Evolutionary conservation across 306 rosid genomes (phyloP).

Genomic region (Vigna trinervia): DNA sequence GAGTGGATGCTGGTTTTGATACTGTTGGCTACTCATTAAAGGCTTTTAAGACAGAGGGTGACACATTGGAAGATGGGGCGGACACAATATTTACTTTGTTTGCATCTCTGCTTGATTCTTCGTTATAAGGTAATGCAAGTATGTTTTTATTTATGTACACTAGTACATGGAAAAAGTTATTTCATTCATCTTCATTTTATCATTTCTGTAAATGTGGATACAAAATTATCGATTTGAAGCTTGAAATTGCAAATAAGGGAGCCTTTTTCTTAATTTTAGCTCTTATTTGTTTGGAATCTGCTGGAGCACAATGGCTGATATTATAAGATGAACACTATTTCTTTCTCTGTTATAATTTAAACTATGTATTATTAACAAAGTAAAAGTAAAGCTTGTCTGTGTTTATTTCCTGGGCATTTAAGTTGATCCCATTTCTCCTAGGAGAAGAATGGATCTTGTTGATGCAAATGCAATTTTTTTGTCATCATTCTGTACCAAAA

Average conservation of each 20-base stretch:
- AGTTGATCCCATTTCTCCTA: conserved; percentile 1
- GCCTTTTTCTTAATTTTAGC: neutral
- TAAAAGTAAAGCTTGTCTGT: neutral
- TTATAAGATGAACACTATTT: conserved; percentile 14
- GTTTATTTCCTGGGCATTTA: conserved; percentile 33
- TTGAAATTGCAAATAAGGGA: conserved; percentile 29
- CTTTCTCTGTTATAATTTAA: conserved; percentile 1
- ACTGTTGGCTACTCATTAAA: conserved; percentile 65
- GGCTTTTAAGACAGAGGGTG: conserved; percentile 75
- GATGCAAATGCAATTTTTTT: conserved; percentile 11
- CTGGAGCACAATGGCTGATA: conserved; percentile 28
- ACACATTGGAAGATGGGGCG: conserved; percentile 64
- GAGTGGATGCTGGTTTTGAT: conserved; percentile 58
- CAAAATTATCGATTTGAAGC: conserved; percentile 22
- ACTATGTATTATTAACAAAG: neutral
- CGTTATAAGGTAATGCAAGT: conserved; percentile 73
- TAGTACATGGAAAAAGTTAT: conserved; percentile 6
- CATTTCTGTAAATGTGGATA: conserved; percentile 31
- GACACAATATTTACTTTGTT: conserved; percentile 70
- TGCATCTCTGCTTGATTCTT: conserved; percentile 86
- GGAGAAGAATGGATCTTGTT: conserved; percentile 13
- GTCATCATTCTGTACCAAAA: neutral
- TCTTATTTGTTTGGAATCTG: conserved; percentile 29
- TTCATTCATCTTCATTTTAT: conserved; percentile 17
- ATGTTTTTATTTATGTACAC: conserved; percentile 35